phyloP scores from a whole-genome alignment of 306 rosid species.

The Lithocarpus polystachyus region DNA sequence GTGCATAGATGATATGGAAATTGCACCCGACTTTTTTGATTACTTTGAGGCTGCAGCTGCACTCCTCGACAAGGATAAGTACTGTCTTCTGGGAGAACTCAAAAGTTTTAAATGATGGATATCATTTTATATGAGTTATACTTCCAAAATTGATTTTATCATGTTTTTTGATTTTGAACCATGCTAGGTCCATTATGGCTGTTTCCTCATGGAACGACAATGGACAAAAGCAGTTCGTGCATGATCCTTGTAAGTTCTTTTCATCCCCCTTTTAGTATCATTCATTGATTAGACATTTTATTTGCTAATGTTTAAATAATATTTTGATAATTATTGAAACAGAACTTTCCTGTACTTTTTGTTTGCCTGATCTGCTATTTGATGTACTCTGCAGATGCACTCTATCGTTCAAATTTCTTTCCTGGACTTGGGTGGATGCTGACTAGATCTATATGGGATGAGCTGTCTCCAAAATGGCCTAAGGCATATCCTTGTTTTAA shows the following conservation, averaged over 20 bases:
- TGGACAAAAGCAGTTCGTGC: constrained; percentile 94
- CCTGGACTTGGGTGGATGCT: constrained; percentile 99
- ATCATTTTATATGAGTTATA: background rate
- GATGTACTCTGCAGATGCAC: constrained; percentile 61
- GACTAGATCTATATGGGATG: constrained; percentile 81
- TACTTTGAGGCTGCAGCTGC: constrained; percentile 82
- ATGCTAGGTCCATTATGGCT: constrained; percentile 83
- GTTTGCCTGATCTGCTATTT: constrained; percentile 8
- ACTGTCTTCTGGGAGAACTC: constrained; percentile 28
- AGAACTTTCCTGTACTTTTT: background rate
- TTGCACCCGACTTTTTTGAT: constrained; percentile 93
- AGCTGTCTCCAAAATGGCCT: constrained; percentile 99
- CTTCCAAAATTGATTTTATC: constrained; percentile 4
- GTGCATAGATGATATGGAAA: constrained; percentile 93
- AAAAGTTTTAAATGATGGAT: constrained; percentile 8
- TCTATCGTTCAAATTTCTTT: constrained; percentile 94
- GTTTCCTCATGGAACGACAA: constrained; percentile 99
- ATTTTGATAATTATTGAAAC: background rate
- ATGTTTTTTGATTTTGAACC: constrained; percentile 20
- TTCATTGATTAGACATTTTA: background rate
- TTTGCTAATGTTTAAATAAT: background rate
- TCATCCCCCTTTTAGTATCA: constrained; percentile 6
- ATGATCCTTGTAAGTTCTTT: constrained; percentile 75
- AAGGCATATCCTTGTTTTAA: constrained; percentile 89
- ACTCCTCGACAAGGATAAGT: constrained; percentile 94